phyloP scores from a whole-genome alignment of 2,329 filamentous ascomycete genomes.

The Exutisphaerella laricina region DNA sequence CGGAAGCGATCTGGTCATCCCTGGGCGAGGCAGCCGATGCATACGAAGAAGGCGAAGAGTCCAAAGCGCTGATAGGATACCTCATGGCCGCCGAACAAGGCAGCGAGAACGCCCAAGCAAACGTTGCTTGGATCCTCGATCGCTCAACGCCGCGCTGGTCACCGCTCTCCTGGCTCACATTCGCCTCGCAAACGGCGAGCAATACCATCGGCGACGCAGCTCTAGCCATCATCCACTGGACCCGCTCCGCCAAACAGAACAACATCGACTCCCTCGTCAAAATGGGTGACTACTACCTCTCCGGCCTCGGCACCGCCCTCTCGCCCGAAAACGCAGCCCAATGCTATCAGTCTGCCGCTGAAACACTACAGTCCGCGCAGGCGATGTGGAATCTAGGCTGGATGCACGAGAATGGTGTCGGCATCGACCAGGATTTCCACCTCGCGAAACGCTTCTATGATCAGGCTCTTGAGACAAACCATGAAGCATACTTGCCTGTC shows the following conservation, averaged over 20 bases:
- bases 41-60: slow-evolving; percentile 70
- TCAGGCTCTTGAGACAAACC: slow-evolving; percentile 81
- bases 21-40: slow-evolving; percentile 79
- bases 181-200: slow-evolving; percentile 19
- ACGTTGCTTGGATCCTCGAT: slow-evolving; percentile 82
- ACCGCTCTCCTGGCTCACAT: slow-evolving; percentile 15
- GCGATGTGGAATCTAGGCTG: slow-evolving; percentile 96
- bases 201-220: slow-evolving; percentile 52
- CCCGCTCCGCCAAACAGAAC: slow-evolving; percentile 82
- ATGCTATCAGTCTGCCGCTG: slow-evolving; percentile 88
- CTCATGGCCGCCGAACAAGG: slow-evolving; percentile 89
- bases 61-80: slow-evolving; percentile 73
- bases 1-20: slow-evolving; percentile 75
- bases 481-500: slow-evolving; percentile 87
- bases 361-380: slow-evolving; percentile 87
- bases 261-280: slow-evolving; percentile 95
- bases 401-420: slow-evolving; percentile 98
- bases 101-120: slow-evolving; percentile 83
- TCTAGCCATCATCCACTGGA: slow-evolving; percentile 88
- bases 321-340: slow-evolving; percentile 83
- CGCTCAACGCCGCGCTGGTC: slow-evolving; percentile 37
- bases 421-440: slow-evolving; percentile 91
- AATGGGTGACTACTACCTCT: slow-evolving; percentile 96
- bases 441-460: slow-evolving; percentile 96
- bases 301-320: slow-evolving; percentile 59